Percentiles rank a stretch among this genome's conserved stretches.
These are phyloP conservation scores for Colletotrichum sp. DNA, from an alignment of 2,329 filamentous ascomycete genomes.

Conservation along the genomic window DNA sequence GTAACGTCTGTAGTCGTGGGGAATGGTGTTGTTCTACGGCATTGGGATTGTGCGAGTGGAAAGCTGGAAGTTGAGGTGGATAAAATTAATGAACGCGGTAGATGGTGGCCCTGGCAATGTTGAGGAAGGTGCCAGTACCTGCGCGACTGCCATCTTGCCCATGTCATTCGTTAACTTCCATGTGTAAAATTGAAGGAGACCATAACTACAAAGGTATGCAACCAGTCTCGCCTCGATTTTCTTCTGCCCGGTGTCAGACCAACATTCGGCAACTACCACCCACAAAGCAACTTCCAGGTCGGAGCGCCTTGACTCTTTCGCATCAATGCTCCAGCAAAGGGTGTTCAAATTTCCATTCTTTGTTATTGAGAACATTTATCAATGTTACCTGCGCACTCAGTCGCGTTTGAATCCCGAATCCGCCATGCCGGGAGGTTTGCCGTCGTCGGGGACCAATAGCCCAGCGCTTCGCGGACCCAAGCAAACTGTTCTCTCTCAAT, in stretches of 20 bases:
- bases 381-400: background rate
- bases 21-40: rapidly evolving
- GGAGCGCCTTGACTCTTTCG: background rate
- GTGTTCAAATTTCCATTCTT: background rate
- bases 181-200: background rate
- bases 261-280: background rate
- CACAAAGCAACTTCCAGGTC: background rate
- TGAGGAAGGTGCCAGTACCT: background rate
- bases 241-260: too few species aligned
- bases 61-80: background rate
- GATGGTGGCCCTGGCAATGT: background rate
- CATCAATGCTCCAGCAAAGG: background rate
- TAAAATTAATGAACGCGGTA: background rate
- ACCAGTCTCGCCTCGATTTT: background rate
- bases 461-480: background rate
- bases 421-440: background rate
- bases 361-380: background rate
- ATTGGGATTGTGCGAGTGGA: background rate
- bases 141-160: background rate
- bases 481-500: background rate
- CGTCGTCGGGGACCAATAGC: background rate
- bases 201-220: background rate
- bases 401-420: background rate
- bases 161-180: background rate
- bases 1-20: background rate